Percentiles rank a stretch among this genome's conserved stretches.
phyloP scores from a whole-genome alignment of 306 rosid species.

The Lotus japonicus region DNA sequence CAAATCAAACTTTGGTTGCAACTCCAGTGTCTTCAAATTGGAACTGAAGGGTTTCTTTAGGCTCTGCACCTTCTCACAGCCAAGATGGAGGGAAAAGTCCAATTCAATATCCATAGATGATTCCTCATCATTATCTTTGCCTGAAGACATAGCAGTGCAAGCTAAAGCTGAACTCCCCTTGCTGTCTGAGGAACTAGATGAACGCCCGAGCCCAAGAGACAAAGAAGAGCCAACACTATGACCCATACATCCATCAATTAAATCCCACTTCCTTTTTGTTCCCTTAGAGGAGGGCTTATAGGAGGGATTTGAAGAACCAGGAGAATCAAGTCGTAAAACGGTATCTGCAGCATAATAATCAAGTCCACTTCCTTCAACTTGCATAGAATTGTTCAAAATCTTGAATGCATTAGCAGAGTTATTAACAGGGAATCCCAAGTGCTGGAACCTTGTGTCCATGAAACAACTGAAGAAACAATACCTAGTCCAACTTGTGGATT shows the following conservation, averaged over 20 bases:
- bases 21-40: constrained; percentile 32
- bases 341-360: constrained; percentile 54
- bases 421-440: constrained; percentile 52
- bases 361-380: constrained; percentile 38
- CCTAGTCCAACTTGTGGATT: constrained; percentile 25
- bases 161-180: constrained; percentile 85
- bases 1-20: constrained; percentile 60
- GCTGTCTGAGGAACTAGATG: constrained; percentile 83
- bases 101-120: constrained; percentile 76
- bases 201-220: constrained; percentile 73
- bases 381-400: constrained; percentile 47
- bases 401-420: constrained; percentile 62
- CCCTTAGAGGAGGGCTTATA: constrained; percentile 45
- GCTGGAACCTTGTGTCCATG: constrained; percentile 62
- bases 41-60: constrained; percentile 39
- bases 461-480: constrained; percentile 25
- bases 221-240: constrained; percentile 60
- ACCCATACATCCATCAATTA: constrained; percentile 41
- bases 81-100: constrained; percentile 64
- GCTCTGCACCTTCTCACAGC: constrained; percentile 57
- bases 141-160: constrained; percentile 80
- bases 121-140: constrained; percentile 83
- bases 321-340: constrained; percentile 61
- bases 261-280: constrained; percentile 74
- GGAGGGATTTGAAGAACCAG: constrained; percentile 44